phyloP scores from a whole-genome alignment of 2,329 filamentous ascomycete genomes.

The Septoria petroselini region DNA sequence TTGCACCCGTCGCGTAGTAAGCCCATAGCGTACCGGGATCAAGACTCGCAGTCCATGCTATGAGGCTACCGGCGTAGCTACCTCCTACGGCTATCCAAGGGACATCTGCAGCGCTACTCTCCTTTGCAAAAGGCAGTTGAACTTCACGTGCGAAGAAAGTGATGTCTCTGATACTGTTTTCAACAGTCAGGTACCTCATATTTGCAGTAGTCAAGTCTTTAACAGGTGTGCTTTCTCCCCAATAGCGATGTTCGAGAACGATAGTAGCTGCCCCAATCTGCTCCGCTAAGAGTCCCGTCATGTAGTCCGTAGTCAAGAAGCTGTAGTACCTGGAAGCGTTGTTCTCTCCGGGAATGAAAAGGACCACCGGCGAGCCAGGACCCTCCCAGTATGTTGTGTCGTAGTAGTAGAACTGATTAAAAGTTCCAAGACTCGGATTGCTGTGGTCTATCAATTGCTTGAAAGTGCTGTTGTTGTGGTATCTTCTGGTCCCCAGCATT shows the following conservation, averaged over 20 bases:
- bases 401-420: slow-evolving; percentile 55
- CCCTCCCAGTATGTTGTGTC: slow-evolving; percentile 53
- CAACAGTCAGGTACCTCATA: slow-evolving; percentile 54
- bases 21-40: slow-evolving; percentile 59
- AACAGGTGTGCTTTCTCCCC: slow-evolving; percentile 56
- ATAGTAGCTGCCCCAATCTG: slow-evolving; percentile 55
- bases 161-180: slow-evolving; percentile 55
- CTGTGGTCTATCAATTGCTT: slow-evolving; percentile 59
- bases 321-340: slow-evolving; percentile 48
- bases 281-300: slow-evolving; percentile 53
- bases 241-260: slow-evolving; percentile 59
- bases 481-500: background rate
- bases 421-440: slow-evolving; percentile 55
- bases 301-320: slow-evolving; percentile 51
- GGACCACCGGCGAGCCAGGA: slow-evolving; percentile 51
- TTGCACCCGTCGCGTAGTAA: slow-evolving; percentile 56
- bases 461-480: slow-evolving; percentile 37
- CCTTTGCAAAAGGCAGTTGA: slow-evolving; percentile 53
- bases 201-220: slow-evolving; percentile 51
- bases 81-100: slow-evolving; percentile 58
- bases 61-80: slow-evolving; percentile 56
- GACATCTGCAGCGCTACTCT: slow-evolving; percentile 51
- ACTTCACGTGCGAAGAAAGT: slow-evolving; percentile 54
- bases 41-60: slow-evolving; percentile 55
- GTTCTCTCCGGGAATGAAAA: slow-evolving; percentile 49